Evolutionary conservation across 2,329 filamentous ascomycete genomes (phyloP).

Genomic region (Coniochaeta sp.): DNA sequence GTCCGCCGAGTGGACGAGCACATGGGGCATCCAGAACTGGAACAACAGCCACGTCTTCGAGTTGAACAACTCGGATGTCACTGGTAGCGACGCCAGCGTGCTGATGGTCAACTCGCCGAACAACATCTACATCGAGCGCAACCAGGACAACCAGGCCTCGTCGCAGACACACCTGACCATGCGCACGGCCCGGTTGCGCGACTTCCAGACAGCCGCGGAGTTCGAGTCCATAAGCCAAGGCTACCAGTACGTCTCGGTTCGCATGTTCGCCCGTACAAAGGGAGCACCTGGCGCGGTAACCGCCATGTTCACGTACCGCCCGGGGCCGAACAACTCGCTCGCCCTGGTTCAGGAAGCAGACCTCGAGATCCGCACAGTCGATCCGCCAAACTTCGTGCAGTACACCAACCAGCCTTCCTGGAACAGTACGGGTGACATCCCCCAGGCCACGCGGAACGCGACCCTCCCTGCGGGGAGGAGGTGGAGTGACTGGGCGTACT

Average conservation of each 20-base stretch:
- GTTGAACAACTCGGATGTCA: conserved; percentile 12
- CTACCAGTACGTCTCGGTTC: conserved; percentile 23
- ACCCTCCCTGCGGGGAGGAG: conserved; percentile 24
- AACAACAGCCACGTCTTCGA: conserved; percentile 22
- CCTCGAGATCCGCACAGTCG: conserved; percentile 32
- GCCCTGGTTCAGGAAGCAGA: conserved; percentile 18
- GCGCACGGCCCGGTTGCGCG: conserved; percentile 11
- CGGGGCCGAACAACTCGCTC: conserved; percentile 13
- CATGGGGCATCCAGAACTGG: conserved; percentile 28
- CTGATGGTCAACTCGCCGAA: conserved; percentile 31
- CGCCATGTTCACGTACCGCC: conserved; percentile 26
- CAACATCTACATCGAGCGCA: conserved; percentile 32
- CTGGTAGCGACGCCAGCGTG: conserved; percentile 22
- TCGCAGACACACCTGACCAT: conserved; percentile 19
- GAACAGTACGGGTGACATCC: conserved; percentile 31
- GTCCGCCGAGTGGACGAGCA: conserved; percentile 19
- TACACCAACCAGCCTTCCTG: conserved; percentile 47
- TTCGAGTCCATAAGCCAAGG: conserved; percentile 19
- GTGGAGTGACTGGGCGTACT: conserved; percentile 43
- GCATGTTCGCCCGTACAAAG: conserved; percentile 23
- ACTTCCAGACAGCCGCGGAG: conserved; percentile 21
- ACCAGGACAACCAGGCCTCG: conserved; percentile 19
- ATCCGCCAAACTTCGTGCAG: conserved; percentile 26
- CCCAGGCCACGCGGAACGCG: conserved; percentile 31
- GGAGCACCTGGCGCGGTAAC: conserved; percentile 23